phyloP scores from a whole-genome alignment of 108 stramenopile genomes.

The Bacterosira constricta region DNA sequence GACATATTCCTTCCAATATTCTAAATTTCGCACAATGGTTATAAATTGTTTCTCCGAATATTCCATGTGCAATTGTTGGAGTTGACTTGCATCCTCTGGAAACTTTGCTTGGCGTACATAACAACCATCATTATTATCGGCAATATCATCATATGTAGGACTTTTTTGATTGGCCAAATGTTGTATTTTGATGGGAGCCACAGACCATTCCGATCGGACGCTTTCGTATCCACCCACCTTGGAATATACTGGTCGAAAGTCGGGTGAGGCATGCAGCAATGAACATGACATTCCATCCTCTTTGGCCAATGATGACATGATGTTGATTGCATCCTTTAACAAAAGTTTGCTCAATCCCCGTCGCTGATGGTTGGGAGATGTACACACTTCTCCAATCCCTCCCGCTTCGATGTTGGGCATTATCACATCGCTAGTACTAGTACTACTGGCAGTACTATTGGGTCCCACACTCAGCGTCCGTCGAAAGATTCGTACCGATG shows the following conservation, averaged over 20 bases:
- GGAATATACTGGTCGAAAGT: constrained; percentile 68
- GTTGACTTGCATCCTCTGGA: constrained; percentile 57
- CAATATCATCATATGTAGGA: not conserved
- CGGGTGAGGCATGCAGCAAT: constrained; percentile 70
- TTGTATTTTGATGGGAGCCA: constrained; percentile 19
- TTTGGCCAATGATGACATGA: constrained; percentile 40
- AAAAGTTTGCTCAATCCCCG: constrained; percentile 63
- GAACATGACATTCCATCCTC: constrained; percentile 50
- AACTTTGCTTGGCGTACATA: constrained; percentile 56
- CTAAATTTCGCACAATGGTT: constrained; percentile 53
- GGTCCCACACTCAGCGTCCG: constrained; percentile 56
- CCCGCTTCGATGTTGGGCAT: constrained; percentile 40
- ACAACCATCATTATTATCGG: not conserved
- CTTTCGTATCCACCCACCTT: constrained; percentile 52
- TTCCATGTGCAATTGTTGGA: constrained; percentile 49
- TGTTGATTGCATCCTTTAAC: constrained; percentile 59
- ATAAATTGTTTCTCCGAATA: constrained; percentile 69
- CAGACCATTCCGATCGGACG: constrained; percentile 57
- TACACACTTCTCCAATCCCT: constrained; percentile 86
- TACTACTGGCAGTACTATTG: constrained; percentile 1
- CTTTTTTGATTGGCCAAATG: not conserved
- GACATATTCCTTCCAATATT: constrained; percentile 78
- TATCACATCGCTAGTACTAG: not conserved
- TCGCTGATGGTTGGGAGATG: constrained; percentile 52
- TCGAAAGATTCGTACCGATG: constrained; percentile 69